These are phyloP conservation scores for Emericellopsis atlantica DNA, from an alignment of 2,329 filamentous ascomycete species.

Conservation along the genomic window DNA sequence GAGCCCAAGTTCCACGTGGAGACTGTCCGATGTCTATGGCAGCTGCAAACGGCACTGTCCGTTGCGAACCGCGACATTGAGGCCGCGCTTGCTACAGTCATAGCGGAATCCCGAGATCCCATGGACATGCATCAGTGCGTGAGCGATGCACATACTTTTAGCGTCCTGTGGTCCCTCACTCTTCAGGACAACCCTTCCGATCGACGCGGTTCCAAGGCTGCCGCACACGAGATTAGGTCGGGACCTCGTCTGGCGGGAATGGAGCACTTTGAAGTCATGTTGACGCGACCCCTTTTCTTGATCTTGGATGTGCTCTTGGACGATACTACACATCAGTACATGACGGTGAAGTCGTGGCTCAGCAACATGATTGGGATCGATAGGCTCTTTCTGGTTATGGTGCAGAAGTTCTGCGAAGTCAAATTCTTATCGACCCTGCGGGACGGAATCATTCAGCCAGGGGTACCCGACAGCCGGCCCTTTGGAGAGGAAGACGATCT, in stretches of 20 bases:
- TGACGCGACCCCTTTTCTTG: constrained; percentile 70
- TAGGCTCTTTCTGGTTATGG: constrained; percentile 49
- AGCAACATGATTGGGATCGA: constrained; percentile 52
- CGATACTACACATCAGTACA: constrained; percentile 59
- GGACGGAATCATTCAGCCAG: constrained; percentile 3
- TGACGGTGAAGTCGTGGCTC: constrained; percentile 72
- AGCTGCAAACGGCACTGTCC: constrained; percentile 63
- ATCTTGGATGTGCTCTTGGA: constrained; percentile 68
- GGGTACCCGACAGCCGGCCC: constrained; percentile 4
- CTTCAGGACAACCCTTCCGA: constrained; percentile 46
- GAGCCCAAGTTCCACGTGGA: constrained; percentile 92
- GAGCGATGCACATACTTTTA: constrained; percentile 57
- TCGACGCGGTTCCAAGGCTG: constrained; percentile 34
- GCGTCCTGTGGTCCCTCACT: constrained; percentile 72
- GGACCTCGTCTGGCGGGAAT: constrained; percentile 35
- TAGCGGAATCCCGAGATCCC: constrained; percentile 33
- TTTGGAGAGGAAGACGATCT: constrained; percentile 52
- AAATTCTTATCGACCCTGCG: constrained; percentile 28
- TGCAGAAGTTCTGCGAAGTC: constrained; percentile 43
- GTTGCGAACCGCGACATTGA: constrained; percentile 62
- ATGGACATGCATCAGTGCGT: constrained; percentile 22
- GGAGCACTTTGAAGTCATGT: constrained; percentile 57
- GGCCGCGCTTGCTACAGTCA: constrained; percentile 58
- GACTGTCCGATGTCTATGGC: constrained; percentile 75
- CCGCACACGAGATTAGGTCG: constrained; percentile 18